These are phyloP conservation scores for Colletotrichum sp. DNA, from an alignment of 2,329 filamentous ascomycete genomes.

Conservation along the genomic window DNA sequence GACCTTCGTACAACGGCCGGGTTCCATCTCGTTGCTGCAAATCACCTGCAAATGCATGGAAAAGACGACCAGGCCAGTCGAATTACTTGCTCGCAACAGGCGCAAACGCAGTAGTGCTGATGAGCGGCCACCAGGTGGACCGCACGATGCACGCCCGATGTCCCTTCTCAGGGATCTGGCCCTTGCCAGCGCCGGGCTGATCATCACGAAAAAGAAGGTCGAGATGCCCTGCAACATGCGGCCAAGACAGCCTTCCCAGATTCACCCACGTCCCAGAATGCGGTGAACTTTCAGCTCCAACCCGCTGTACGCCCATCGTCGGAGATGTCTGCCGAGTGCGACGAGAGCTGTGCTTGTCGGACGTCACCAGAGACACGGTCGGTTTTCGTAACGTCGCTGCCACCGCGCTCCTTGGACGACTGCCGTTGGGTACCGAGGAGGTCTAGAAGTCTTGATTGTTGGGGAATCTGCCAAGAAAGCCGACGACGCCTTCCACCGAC, in stretches of 20 bases:
- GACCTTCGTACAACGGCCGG: not conserved
- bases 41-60: not conserved
- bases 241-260: not conserved
- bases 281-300: not conserved
- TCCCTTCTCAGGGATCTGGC: not conserved
- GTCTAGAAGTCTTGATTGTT: not conserved
- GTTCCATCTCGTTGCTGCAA: not conserved
- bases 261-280: not conserved
- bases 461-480: not conserved
- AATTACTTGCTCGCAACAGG: not conserved
- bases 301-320: not conserved
- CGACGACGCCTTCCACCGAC: not conserved
- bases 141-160: not conserved
- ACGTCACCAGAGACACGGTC: not conserved
- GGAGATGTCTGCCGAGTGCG: not conserved
- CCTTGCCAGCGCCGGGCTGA: not conserved
- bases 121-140: not conserved
- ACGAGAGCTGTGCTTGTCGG: not conserved
- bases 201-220: not conserved
- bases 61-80: not conserved
- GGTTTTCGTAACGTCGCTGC: not conserved
- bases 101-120: not conserved
- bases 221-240: not conserved
- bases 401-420: not conserved
- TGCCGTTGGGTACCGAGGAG: not conserved